Evolutionary conservation across 495 filamentous ascomycete genomes (phyloP).

Genomic region (Aspergillus ostianus): DNA sequence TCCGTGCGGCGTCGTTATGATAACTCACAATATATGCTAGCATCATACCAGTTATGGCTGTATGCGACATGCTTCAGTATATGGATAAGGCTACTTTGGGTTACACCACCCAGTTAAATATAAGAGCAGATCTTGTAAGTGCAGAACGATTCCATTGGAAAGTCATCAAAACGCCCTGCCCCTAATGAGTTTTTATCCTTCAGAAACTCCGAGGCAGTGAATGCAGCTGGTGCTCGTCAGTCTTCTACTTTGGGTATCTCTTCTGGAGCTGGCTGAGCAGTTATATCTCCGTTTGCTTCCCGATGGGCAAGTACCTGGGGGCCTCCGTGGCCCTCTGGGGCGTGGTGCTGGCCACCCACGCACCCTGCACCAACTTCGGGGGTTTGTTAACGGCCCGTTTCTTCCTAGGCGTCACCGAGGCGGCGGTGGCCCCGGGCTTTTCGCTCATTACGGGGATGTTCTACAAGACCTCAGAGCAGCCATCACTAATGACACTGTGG

Average conservation of each 20-base stretch:
- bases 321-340: conserved; percentile 32
- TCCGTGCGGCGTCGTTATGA: too few relatives aligned
- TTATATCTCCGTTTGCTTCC: conserved; percentile 50
- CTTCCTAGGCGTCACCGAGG: conserved; percentile 56
- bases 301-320: conserved; percentile 50
- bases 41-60: conserved; percentile 9
- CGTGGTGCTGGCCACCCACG: conserved; percentile 33
- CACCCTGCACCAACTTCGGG: conserved; percentile 48
- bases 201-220: conserved; percentile 38
- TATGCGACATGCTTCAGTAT: conserved; percentile 17
- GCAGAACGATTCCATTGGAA: neutral
- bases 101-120: conserved; percentile 8
- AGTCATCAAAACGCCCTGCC: neutral
- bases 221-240: conserved; percentile 47
- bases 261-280: conserved; percentile 50
- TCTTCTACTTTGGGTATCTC: conserved; percentile 54
- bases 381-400: conserved; percentile 51
- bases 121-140: conserved; percentile 10
- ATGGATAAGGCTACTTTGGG: conserved; percentile 12
- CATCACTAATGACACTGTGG: conserved; percentile 54
- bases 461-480: conserved; percentile 53
- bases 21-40: neutral
- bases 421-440: conserved; percentile 56
- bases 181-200: neutral
- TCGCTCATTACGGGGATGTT: conserved; percentile 58